These are phyloP conservation scores for Boletus fagicola DNA, from an alignment of 768 basidiomycete genomes.

Conservation along the genomic window DNA sequence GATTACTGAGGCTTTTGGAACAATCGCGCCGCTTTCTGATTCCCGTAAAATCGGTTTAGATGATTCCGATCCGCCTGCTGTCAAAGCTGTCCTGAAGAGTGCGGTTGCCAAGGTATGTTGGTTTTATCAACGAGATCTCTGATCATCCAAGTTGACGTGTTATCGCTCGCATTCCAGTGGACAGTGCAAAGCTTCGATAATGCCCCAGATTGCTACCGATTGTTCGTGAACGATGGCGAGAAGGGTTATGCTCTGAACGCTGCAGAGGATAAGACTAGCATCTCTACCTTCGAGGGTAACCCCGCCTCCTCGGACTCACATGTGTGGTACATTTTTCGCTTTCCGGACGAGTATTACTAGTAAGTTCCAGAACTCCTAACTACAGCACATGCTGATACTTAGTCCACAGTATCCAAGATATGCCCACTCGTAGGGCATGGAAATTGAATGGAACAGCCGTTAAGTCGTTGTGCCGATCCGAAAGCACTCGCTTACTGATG, in stretches of 20 bases:
- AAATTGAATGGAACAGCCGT: conserved; percentile 2
- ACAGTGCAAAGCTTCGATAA: conserved; percentile 7
- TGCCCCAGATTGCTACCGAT: conserved; percentile 7
- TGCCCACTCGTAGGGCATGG: conserved; percentile 4
- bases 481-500: background rate
- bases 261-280: background rate
- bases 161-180: background rate
- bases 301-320: conserved; percentile 9
- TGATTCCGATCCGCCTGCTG: background rate
- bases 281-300: background rate
- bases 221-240: conserved; percentile 10
- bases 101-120: conserved; percentile 1
- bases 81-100: conserved; percentile 5
- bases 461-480: background rate
- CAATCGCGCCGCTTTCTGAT: background rate
- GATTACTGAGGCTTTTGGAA: background rate
- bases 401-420: conserved; percentile 2
- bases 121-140: background rate
- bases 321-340: conserved; percentile 1
- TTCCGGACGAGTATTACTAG: conserved; percentile 8
- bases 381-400: background rate
- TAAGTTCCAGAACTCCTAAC: background rate
- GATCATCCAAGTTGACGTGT: background rate
- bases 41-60: background rate
- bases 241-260: conserved; percentile 5